phyloP scores from a whole-genome alignment of 2,329 filamentous ascomycete genomes.

The Trichoderma lentiforme region DNA sequence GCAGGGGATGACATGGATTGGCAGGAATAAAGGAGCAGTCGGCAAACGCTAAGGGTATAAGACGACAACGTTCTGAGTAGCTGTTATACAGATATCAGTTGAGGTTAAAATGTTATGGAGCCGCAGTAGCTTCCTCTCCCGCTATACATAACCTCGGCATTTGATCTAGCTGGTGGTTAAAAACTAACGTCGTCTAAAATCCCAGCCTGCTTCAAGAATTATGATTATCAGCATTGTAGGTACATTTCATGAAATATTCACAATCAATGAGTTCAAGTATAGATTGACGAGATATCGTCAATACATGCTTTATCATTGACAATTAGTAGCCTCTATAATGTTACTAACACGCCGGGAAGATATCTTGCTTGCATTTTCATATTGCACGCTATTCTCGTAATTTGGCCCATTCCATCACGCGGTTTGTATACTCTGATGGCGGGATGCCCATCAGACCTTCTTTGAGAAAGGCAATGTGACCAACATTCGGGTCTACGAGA shows the following conservation, averaged over 20 bases:
- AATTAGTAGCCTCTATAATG: neutral
- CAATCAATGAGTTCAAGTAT: no score
- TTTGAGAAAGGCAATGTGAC: neutral
- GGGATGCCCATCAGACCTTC: neutral
- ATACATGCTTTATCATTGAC: no score
- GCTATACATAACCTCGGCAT: neutral
- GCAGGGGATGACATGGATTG: neutral
- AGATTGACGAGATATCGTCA: no score
- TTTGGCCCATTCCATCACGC: neutral
- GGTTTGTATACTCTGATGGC: neutral
- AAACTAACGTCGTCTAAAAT: neutral
- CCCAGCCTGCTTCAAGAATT: no score
- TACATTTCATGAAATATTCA: no score
- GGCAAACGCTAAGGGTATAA: neutral
- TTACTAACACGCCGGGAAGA: neutral
- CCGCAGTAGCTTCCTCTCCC: neutral
- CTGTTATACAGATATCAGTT: neutral
- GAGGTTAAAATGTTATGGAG: neutral
- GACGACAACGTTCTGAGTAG: neutral
- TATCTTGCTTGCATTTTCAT: neutral
- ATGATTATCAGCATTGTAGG: no score
- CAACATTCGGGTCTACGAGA: neutral
- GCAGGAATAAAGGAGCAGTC: neutral
- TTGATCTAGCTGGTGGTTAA: neutral
- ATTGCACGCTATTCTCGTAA: neutral